These are phyloP conservation scores for Candida sanyaensis DNA, from an alignment of 1,139 yeast genomes.

Conservation along the genomic window DNA sequence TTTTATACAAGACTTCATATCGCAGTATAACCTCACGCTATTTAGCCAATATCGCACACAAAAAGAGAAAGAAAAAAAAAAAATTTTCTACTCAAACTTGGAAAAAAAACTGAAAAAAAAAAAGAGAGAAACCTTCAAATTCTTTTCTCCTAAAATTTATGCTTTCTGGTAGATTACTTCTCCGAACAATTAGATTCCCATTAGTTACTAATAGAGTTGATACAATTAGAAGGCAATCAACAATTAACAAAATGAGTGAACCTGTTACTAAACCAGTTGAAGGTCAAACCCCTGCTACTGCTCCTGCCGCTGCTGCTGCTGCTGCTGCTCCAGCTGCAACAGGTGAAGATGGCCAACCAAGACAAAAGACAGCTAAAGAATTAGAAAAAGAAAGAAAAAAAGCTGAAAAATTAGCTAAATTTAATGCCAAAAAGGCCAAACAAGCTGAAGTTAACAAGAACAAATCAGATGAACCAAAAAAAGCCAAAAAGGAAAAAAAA, in stretches of 20 bases:
- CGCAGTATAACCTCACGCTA: not conserved
- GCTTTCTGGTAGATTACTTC: conserved; percentile 23
- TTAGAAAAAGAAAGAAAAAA: conserved; percentile 92
- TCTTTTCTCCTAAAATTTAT: conserved; percentile 15
- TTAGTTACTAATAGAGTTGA: conserved; percentile 7
- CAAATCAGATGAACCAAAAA: conserved; percentile 48
- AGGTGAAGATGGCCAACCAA: conserved; percentile 20
- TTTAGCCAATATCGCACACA: not conserved
- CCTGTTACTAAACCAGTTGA: conserved; percentile 7
- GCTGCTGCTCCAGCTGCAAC: conserved; percentile 11
- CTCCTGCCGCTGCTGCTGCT: not conserved
- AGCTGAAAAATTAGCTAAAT: conserved; percentile 95
- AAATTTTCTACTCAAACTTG: not conserved
- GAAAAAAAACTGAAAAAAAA: not conserved
- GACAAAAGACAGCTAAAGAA: conserved; percentile 67
- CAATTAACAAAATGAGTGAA: conserved; percentile 12
- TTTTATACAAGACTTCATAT: not conserved
- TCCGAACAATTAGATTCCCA: conserved; percentile 7
- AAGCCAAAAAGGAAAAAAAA: conserved; percentile 73
- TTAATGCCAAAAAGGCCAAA: conserved; percentile 89
- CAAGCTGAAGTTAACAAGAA: conserved; percentile 44
- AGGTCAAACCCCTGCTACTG: conserved; percentile 1
- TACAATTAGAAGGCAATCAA: conserved; percentile 3
- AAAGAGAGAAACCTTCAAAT: conserved; percentile 4
- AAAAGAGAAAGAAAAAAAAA: not conserved